Base-by-base conservation (phyloP, 2,329 filamentous ascomycete species). In the Colletotrichum phormii region DNA sequence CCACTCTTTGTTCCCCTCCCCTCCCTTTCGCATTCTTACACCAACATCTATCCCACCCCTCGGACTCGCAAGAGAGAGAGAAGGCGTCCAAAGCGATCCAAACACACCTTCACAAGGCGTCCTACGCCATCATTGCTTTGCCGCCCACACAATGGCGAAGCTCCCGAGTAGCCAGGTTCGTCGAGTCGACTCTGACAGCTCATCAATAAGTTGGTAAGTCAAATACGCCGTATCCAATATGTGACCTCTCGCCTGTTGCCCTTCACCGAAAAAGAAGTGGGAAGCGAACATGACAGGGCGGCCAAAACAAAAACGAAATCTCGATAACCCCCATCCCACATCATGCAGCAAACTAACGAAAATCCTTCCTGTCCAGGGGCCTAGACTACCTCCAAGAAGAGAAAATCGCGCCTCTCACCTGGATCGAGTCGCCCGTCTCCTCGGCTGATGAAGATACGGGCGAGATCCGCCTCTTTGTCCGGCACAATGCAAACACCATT, bases 401-500 rank as follows among this genome's bases (percentile, higher is more conserved):
- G 26, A 71, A 73, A 31, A 71, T 73, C 37, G 54, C 71, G 49
- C 71, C 71, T n/a, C 55, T 71, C 8, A 73, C 67, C 7, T 71
- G 71, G 71, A 73, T 73, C 67, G 67, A 73, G 51, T 66, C 66
- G 6, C 71, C 71, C 9, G 57, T 73, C 22, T 63, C 63, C 4
- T 64, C 70, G 7, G 61, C 66, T 4, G 59, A 69, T 1, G 46
- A 63, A 0, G 67, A 64, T 31, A 74, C 64, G 7, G 67, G 68
- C 51, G 62, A 74, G 49, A 63, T 71, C 9, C 53, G 46, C 5
- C 64, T 64, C 37, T 66, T 62, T n/a, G 67, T 67, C 12, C 63
- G 71, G 9, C 70, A 74, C 51, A 87, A 89, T 78, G 86, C 87
- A 6, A 88, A 84, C 3, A 85, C 87, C n/a, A 84, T 88, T 57